Base-by-base conservation (phyloP, 192 early-diverging fungal species). In the Entomortierella lignicola region DNA sequence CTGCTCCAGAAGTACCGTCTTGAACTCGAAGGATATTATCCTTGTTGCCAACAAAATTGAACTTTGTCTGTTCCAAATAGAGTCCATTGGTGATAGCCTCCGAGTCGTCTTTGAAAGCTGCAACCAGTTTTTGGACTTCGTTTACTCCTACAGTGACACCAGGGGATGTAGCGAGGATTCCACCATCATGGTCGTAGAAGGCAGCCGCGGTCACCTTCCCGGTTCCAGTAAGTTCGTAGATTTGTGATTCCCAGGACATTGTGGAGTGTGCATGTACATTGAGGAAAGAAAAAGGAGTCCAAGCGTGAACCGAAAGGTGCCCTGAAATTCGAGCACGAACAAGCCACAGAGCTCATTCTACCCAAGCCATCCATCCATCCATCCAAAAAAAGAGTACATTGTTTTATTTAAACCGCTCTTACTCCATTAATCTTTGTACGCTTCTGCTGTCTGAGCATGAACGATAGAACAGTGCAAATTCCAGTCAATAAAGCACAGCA, bases 381-480 rank as follows among this genome's bases (percentile, higher is more conserved):
- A 37, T n/a, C n/a, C n/a, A n/a, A n/a, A n/a, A n/a, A n/a, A n/a
- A n/a, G n/a, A n/a, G n/a, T n/a, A n/a, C n/a, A n/a, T n/a, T n/a
- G n/a, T n/a, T n/a, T n/a, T n/a, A n/a, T n/a, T n/a, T n/a, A n/a
- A n/a, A n/a, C n/a, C n/a, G n/a, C n/a, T n/a, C n/a, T n/a, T n/a
- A n/a, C n/a, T n/a, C n/a, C n/a, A 47, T 15, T 47, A 20, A 4
- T 47, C 20, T 47, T 47, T 12, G 7, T 15, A 20, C 60, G 66
- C 56, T 61, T 43, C 42, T 50, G 52, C 51, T 69, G 84, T 18
- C 68, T 70, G 10, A 87, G 59, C 61, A 84, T 74, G 27, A 86
- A 84, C 25, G 87, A 53, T 8, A 82, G 50, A 10, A 84, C 52
- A 21, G 26, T 57, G 42, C 71, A 75, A 13, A 60, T 34, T 10